These are phyloP conservation scores for Alternaria viburni DNA, from an alignment of 2,329 filamentous ascomycete species.

Conservation along the genomic window DNA sequence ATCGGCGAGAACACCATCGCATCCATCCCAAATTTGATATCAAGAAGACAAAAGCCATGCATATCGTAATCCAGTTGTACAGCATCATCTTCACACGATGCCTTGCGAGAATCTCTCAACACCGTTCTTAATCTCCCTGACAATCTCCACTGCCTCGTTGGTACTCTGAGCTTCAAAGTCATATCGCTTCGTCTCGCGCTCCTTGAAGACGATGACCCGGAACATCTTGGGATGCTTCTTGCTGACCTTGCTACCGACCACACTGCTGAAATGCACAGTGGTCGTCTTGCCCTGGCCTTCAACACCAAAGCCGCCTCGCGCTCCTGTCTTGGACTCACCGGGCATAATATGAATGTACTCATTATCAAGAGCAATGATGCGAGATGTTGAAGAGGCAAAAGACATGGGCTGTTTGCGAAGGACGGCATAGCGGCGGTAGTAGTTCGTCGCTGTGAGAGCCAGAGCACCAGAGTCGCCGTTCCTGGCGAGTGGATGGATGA, in stretches of 20 bases:
- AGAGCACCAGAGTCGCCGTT: constrained; percentile 55
- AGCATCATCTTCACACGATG: constrained; percentile 23
- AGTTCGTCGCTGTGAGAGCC: constrained; percentile 45
- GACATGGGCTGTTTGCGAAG: constrained; percentile 84
- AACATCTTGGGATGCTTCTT: constrained; percentile 82
- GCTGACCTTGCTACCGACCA: constrained; percentile 81
- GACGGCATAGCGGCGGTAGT: constrained; percentile 78
- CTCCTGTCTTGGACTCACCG: constrained; percentile 60
- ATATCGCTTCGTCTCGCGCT: constrained; percentile 79
- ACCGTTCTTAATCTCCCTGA: constrained; percentile 77
- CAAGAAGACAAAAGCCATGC: not conserved
- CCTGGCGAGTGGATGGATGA: constrained; percentile 69
- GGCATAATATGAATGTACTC: constrained; percentile 89
- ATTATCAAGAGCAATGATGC: constrained; percentile 79
- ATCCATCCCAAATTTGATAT: not conserved
- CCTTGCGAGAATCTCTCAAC: constrained; percentile 69
- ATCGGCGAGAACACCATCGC: not conserved
- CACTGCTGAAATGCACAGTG: constrained; percentile 81
- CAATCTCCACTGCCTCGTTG: constrained; percentile 79
- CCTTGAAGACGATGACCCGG: constrained; percentile 78
- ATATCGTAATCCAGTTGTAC: not conserved
- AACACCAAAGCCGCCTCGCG: constrained; percentile 16
- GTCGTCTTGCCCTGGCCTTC: constrained; percentile 69
- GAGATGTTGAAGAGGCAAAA: constrained; percentile 76
- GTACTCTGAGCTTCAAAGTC: constrained; percentile 80